Percentiles rank a stretch among this genome's conserved stretches.
These are phyloP conservation scores for Vitis hybrid DNA, from an alignment of 177 flowering plant species.

Conservation along the genomic window DNA sequence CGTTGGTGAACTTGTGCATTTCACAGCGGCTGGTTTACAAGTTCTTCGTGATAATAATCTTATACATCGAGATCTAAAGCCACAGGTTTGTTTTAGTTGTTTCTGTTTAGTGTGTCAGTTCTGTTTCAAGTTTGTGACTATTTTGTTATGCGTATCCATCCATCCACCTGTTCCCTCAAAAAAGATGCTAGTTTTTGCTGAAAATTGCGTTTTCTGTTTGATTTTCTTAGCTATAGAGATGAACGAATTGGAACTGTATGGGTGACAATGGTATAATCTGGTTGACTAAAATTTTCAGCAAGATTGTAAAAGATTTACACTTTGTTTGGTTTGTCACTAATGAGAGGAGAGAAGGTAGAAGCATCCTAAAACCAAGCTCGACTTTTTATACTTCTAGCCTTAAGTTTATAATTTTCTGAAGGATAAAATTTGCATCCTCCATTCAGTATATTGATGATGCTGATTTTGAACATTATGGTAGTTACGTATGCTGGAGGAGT, in stretches of 20 bases:
- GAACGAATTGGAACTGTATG: neutral
- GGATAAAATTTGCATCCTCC: too few relatives aligned
- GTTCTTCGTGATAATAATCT: slow-evolving; percentile 90
- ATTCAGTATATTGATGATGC: too few relatives aligned
- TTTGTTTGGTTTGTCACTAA: neutral
- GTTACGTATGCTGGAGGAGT: too few relatives aligned
- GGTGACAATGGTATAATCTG: neutral
- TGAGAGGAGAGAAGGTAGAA: too few relatives aligned
- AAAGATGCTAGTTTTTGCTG: neutral
- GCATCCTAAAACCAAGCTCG: too few relatives aligned
- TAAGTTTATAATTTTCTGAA: too few relatives aligned
- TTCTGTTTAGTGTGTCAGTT: too few relatives aligned
- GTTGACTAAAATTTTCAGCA: neutral
- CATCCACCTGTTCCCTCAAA: neutral
- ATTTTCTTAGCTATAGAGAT: neutral
- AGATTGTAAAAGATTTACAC: neutral
- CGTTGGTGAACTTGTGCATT: slow-evolving; percentile 8
- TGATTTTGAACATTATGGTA: too few relatives aligned
- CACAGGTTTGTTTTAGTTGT: slow-evolving; percentile 63
- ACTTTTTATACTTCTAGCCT: too few relatives aligned
- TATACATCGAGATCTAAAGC: slow-evolving; percentile 93
- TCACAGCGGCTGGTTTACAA: slow-evolving; percentile 82
- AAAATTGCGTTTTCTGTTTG: neutral
- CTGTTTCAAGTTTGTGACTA: neutral
- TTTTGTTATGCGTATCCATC: neutral